phyloP scores from a whole-genome alignment of 208 protist genomes.

The Plasmodiophora brassicae region DNA sequence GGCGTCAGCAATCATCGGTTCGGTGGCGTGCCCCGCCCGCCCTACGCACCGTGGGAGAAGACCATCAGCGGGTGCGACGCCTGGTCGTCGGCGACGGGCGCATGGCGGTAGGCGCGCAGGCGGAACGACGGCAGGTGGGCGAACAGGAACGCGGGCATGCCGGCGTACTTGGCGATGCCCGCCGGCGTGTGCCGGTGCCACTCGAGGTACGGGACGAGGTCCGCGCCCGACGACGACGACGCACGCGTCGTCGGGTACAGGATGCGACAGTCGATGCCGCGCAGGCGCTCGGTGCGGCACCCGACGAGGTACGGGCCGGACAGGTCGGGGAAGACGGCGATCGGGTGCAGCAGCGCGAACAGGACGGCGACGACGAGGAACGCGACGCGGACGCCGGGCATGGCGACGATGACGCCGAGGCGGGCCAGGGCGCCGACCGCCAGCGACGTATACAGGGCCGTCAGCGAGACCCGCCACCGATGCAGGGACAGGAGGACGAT shows the following conservation, averaged over 20 bases:
- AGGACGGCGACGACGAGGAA: neutral
- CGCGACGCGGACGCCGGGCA: neutral
- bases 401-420: neutral
- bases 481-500: neutral
- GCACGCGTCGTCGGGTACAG: neutral
- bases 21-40: too few species aligned
- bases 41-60: neutral
- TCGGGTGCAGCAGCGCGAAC: neutral
- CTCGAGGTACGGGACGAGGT: neutral
- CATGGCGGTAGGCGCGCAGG: neutral
- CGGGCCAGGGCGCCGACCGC: neutral
- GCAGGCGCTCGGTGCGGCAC: neutral
- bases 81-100: neutral
- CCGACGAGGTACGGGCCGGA: neutral
- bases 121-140: constrained; percentile 7
- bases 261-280: neutral
- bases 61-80: neutral
- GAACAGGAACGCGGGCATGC: neutral
- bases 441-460: neutral
- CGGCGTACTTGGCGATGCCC: neutral
- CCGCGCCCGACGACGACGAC: neutral
- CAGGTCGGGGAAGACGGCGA: neutral
- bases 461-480: neutral
- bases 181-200: neutral
- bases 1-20: too few species aligned